A percentile compares a stretch with the other conserved stretches of the same genome.
Conservation (phyloP, 768 basidiomycete genomes). For the Boletus reticulatus region DNA sequence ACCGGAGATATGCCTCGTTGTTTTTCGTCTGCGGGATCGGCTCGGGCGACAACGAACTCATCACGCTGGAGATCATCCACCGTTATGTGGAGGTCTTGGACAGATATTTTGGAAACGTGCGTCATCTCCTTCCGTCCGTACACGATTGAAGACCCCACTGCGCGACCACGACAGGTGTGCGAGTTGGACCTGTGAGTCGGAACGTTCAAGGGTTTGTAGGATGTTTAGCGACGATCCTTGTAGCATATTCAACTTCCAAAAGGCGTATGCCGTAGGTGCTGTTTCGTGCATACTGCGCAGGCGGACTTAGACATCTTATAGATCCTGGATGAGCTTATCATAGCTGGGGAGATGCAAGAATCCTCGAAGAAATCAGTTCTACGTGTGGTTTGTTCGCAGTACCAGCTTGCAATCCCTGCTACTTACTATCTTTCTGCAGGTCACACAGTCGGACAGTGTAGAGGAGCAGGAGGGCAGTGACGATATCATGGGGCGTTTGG, state of each 20-base stretch:
- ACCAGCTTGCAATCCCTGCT: slow-evolving; percentile 8
- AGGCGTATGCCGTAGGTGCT: slow-evolving; percentile 76
- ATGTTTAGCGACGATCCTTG: neutral
- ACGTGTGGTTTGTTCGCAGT: slow-evolving; percentile 43
- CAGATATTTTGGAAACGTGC: slow-evolving; percentile 50
- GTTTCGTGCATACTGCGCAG: neutral
- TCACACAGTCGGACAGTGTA: slow-evolving; percentile 79
- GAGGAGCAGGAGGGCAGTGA: slow-evolving; percentile 86
- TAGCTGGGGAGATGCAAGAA: slow-evolving; percentile 93
- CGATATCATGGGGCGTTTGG: slow-evolving; percentile 74
- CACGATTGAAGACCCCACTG: neutral
- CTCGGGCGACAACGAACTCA: slow-evolving; percentile 84
- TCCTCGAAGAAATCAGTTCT: slow-evolving; percentile 75
- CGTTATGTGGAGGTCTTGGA: slow-evolving; percentile 90
- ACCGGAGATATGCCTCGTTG: slow-evolving; percentile 91
- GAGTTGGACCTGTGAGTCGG: slow-evolving; percentile 83
- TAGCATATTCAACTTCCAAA: slow-evolving; percentile 97
- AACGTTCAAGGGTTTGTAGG: neutral
- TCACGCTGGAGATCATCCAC: slow-evolving; percentile 91
- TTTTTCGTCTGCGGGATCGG: slow-evolving; percentile 93
- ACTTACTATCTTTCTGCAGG: slow-evolving; percentile 40
- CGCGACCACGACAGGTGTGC: slow-evolving; percentile 56
- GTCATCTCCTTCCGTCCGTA: slow-evolving; percentile 7
- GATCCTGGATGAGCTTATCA: slow-evolving; percentile 91
- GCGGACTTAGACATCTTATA: slow-evolving; percentile 24